A percentile compares a stretch with the other conserved stretches of the same genome.
phyloP scores from a whole-genome alignment of 768 basidiomycete species.

The Trichaptum fuscoviolaceum region DNA sequence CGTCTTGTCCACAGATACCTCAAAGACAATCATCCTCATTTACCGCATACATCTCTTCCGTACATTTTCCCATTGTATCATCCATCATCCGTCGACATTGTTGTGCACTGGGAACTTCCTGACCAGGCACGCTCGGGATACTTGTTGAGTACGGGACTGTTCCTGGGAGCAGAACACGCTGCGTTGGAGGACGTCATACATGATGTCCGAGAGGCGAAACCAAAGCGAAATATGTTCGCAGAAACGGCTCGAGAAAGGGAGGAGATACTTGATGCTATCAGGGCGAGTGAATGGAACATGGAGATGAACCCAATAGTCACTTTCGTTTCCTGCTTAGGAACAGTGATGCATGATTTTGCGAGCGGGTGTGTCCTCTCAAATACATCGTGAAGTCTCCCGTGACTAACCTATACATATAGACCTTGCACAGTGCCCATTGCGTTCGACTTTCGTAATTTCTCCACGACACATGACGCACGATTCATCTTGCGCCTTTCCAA shows the following conservation, averaged over 20 bases:
- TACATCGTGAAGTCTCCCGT: constrained; percentile 5
- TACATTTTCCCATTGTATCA: constrained; percentile 78
- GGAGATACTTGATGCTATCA: constrained; percentile 62
- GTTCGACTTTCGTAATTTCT: constrained; percentile 67
- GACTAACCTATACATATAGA: constrained; percentile 31
- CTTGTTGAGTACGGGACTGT: constrained; percentile 49
- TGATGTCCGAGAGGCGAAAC: constrained; percentile 55
- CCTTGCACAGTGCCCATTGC: constrained; percentile 47
- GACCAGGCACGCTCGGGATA: constrained; percentile 57
- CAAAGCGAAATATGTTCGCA: constrained; percentile 83
- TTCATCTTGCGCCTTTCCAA: constrained; percentile 28
- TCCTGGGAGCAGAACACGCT: constrained; percentile 66
- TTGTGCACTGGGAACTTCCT: constrained; percentile 74
- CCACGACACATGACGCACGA: constrained; percentile 53
- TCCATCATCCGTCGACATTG: constrained; percentile 63
- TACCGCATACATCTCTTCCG: constrained; percentile 46
- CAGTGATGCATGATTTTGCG: constrained; percentile 59
- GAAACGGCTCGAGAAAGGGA: constrained; percentile 76
- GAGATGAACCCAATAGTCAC: constrained; percentile 74
- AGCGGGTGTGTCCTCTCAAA: constrained; percentile 48
- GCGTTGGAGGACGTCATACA: constrained; percentile 56
- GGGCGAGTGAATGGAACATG: constrained; percentile 66
- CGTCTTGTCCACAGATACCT: constrained; percentile 33
- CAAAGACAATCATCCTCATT: constrained; percentile 44
- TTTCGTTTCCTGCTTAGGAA: constrained; percentile 35